Percentiles rank a stretch among this genome's conserved stretches.
Evolutionary conservation across 2,329 filamentous ascomycete genomes (phyloP).

Genomic region (Microdochium trichocladiopsis): DNA sequence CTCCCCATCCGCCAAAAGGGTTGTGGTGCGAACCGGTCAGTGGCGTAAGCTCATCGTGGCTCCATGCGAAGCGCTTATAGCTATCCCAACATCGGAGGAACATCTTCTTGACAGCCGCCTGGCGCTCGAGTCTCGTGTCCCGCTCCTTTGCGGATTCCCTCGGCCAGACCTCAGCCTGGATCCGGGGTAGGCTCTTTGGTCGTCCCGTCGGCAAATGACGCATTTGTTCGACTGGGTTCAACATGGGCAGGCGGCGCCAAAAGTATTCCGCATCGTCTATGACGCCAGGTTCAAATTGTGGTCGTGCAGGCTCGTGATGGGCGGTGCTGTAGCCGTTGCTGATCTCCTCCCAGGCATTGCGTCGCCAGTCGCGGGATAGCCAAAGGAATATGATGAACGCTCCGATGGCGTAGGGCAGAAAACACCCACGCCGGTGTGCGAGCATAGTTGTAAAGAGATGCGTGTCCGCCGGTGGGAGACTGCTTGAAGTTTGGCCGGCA

Average conservation of each 20-base stretch:
- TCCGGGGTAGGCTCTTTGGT: constrained; percentile 11
- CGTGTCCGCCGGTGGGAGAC: too few relatives aligned
- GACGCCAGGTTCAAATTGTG: constrained; percentile 4
- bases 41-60: constrained; percentile 33
- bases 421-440: background rate
- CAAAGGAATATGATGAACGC: background rate
- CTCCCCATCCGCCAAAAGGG: constrained; percentile 34
- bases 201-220: constrained; percentile 11
- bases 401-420: background rate
- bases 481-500: too few relatives aligned
- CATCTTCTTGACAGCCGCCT: constrained; percentile 10
- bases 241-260: constrained; percentile 14
- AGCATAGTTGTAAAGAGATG: background rate
- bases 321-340: background rate
- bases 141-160: constrained; percentile 9
- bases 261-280: constrained; percentile 14
- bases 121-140: constrained; percentile 9
- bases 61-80: constrained; percentile 32
- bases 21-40: constrained; percentile 29
- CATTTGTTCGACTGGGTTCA: constrained; percentile 13
- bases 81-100: constrained; percentile 25
- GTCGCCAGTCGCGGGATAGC: background rate
- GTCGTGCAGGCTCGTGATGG: background rate
- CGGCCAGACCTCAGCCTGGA: constrained; percentile 10
- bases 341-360: background rate